phyloP scores from a whole-genome alignment of 73 alveolate genomes.

The Durusdinium trenchii region DNA sequence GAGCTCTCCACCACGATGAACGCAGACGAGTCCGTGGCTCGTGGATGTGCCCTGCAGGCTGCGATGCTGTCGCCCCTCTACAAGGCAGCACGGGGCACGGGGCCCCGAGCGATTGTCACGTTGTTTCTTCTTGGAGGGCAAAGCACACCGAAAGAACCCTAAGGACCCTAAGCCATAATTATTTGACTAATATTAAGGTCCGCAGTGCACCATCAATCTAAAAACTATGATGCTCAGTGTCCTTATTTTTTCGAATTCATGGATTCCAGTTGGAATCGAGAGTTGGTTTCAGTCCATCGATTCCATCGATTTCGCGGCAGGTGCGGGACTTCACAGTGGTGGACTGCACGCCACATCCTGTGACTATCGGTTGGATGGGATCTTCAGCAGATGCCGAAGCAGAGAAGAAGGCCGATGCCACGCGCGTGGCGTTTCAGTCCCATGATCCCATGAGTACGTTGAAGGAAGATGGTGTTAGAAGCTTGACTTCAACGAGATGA shows the following conservation, averaged over 20 bases:
- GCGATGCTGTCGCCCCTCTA: constrained; percentile 99
- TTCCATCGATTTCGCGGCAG: background rate
- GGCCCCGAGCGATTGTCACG: background rate
- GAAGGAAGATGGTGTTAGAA: too few relatives aligned
- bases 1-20: constrained; percentile 98
- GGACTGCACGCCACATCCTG: constrained; percentile 62
- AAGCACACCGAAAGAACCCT: too few relatives aligned
- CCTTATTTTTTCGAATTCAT: too few relatives aligned
- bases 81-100: constrained; percentile 5
- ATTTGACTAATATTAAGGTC: too few relatives aligned
- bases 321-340: constrained; percentile 87
- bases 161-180: too few relatives aligned
- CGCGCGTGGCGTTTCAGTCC: too few relatives aligned
- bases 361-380: constrained; percentile 96
- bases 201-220: background rate
- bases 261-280: too few relatives aligned
- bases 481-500: too few relatives aligned
- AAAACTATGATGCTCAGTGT: too few relatives aligned
- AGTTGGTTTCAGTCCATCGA: background rate
- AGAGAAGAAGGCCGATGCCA: constrained; percentile 54
- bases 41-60: constrained; percentile 99
- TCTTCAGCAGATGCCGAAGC: constrained; percentile 90
- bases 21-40: constrained; percentile 99
- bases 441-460: too few relatives aligned
- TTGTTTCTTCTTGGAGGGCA: background rate